Conservation (phyloP, 805 yeast species). For the Candida maltosa region DNA sequence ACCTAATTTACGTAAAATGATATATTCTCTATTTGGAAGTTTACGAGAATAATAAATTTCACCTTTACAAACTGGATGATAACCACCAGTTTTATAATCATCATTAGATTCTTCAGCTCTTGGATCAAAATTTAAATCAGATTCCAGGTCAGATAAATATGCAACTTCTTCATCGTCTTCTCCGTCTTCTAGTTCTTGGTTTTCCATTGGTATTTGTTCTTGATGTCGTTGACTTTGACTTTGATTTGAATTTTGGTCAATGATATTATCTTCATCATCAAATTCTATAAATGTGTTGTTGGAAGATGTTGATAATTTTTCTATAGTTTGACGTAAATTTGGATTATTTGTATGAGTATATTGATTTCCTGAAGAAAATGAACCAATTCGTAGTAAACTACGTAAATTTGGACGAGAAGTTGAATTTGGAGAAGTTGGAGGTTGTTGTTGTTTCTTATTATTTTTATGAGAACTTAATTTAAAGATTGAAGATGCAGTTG, state of each 20-base stretch:
- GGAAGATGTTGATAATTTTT: slow-evolving; percentile 1
- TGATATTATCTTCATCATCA: slow-evolving; percentile 2
- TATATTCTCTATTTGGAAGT: slow-evolving; percentile 36
- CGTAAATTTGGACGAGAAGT: slow-evolving; percentile 3
- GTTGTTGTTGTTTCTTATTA: neutral
- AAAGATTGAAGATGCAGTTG: no score
- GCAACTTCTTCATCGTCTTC: slow-evolving; percentile 12
- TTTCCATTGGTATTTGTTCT: no score
- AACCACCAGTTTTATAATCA: slow-evolving; percentile 61
- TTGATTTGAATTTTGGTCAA: no score
- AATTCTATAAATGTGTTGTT: slow-evolving; percentile 1
- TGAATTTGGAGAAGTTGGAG: neutral
- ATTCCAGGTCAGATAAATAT: slow-evolving; percentile 21
- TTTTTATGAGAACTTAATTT: no score
- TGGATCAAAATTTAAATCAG: slow-evolving; percentile 25
- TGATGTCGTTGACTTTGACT: no score
- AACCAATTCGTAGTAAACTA: slow-evolving; percentile 9
- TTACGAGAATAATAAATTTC: slow-evolving; percentile 46
- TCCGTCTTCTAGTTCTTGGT: neutral
- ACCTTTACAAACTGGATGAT: slow-evolving; percentile 58
- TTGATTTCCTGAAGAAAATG: slow-evolving; percentile 7
- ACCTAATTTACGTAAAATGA: slow-evolving; percentile 55
- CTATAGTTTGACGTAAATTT: neutral
- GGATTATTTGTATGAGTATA: slow-evolving; percentile 4
- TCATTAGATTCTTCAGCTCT: slow-evolving; percentile 45